Evolutionary conservation across 2,329 filamentous ascomycete genomes (phyloP), one percentile per base, ranked within the genome.

Genomic region (Blumeria hordei): DNA sequence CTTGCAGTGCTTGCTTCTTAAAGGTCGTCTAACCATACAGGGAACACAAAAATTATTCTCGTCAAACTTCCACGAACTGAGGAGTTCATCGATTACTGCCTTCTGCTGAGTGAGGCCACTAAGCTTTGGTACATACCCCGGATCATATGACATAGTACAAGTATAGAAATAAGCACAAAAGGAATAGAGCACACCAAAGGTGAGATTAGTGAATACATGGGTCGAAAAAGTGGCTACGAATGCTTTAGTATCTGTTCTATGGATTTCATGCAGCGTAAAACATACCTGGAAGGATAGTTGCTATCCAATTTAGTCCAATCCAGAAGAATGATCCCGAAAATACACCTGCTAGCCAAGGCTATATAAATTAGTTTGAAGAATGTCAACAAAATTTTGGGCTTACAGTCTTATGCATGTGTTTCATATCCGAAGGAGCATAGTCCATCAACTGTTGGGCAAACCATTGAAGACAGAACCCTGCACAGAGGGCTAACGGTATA

Each of bases 1-100:
- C 64, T 83, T 83, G 70, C 92, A 98, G 69, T 98, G 92, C 72
- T 96, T 98, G 70, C 88, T 94, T 60, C 92, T 78, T 58, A 98
- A 70, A 3, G 92, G 92, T 60, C 85, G 90, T 55, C 90, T 78
- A 61, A 94, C 85, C 88, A 96, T 94, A 70, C 92, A 98, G 51
- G 79, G 79, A 33, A 93, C 81, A 67, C 92, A 98, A 64, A 96
- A 98, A 66, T 94, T 90, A 58, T 81, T 74, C 65, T 95, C 90
- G 64, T 98, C 88, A 66, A 90, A 98, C 64, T 87, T 92, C 80
- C 87, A 92, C 60, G 80, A 67, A 56, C 78, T 76, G 59, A 98
- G 76, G 7, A 98, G 75, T 60, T 94, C 85, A 59, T 93, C 84
- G 61, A 98, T 94, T 56, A 84, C 81, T 43, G 81, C 80, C 67